These are phyloP conservation scores for Magnaporthiopsis poae DNA, from an alignment of 2,329 filamentous ascomycete genomes.

Conservation along the genomic window DNA sequence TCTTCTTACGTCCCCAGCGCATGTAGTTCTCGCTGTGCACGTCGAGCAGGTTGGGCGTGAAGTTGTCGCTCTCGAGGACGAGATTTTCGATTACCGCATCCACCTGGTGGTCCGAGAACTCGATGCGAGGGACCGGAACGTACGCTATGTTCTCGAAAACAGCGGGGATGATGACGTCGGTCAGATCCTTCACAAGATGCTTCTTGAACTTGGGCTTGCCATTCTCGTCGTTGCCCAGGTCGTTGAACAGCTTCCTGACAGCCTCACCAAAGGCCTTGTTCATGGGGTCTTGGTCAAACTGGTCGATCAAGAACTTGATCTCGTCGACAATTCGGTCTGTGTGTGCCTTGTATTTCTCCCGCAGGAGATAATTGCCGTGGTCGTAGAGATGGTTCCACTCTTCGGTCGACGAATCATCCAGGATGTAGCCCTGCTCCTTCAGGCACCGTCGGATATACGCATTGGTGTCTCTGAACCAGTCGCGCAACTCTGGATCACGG, in stretches of 20 bases:
- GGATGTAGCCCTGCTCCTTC: slow-evolving; percentile 81
- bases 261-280: slow-evolving; percentile 73
- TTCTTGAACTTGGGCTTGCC: slow-evolving; percentile 87
- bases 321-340: slow-evolving; percentile 82
- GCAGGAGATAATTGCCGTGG: slow-evolving; percentile 73
- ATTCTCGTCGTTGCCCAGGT: slow-evolving; percentile 77
- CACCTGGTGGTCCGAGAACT: slow-evolving; percentile 74
- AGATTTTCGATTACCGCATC: slow-evolving; percentile 91
- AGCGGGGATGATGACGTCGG: slow-evolving; percentile 73
- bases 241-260: slow-evolving; percentile 71
- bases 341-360: slow-evolving; percentile 76
- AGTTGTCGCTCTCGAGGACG: slow-evolving; percentile 89
- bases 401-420: slow-evolving; percentile 67
- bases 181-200: slow-evolving; percentile 80
- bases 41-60: slow-evolving; percentile 86
- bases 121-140: slow-evolving; percentile 85
- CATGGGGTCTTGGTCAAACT: slow-evolving; percentile 80
- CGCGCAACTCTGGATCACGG: slow-evolving; percentile 70
- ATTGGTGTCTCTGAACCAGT: slow-evolving; percentile 78
- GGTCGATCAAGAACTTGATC: slow-evolving; percentile 75
- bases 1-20: slow-evolving; percentile 84
- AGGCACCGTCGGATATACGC: slow-evolving; percentile 72
- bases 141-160: slow-evolving; percentile 80
- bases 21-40: slow-evolving; percentile 87
- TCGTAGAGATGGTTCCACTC: slow-evolving; percentile 84